Percentiles rank a stretch among this genome's conserved stretches.
These are phyloP conservation scores for Paramecium bursaria DNA, from an alignment of 73 alveolate genomes.

Conservation along the genomic window DNA sequence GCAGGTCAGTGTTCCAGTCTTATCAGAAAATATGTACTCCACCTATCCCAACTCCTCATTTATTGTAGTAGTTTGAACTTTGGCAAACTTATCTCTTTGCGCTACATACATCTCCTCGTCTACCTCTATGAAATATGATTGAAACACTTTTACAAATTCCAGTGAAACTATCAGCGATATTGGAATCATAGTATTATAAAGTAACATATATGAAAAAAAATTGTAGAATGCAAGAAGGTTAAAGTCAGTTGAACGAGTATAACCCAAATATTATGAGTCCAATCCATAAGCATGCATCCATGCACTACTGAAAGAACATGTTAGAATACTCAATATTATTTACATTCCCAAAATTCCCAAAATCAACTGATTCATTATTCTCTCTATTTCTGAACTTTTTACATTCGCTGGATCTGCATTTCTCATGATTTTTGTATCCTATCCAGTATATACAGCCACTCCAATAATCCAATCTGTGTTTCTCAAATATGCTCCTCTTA, in stretches of 20 bases:
- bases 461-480: conserved; percentile 97
- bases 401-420: conserved; percentile 76
- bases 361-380: conserved; percentile 54
- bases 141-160: conserved; percentile 79
- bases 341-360: conserved; percentile 28
- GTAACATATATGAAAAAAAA: conserved; percentile 82
- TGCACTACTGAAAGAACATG: not conserved
- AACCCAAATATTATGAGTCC: not conserved
- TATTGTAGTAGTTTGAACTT: conserved; percentile 73
- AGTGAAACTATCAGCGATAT: conserved; percentile 79
- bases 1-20: conserved; percentile 89
- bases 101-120: conserved; percentile 73
- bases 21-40: conserved; percentile 86
- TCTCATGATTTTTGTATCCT: conserved; percentile 86
- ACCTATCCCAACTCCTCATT: conserved; percentile 90
- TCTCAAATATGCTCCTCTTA: conserved; percentile 94
- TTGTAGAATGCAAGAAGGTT: conserved; percentile 38
- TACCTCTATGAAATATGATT: conserved; percentile 79
- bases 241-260: conserved; percentile 24
- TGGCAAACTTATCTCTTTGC: conserved; percentile 75
- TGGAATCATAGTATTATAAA: conserved; percentile 86
- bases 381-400: conserved; percentile 73
- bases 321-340: not conserved
- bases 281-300: conserved; percentile 4
- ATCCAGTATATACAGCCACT: conserved; percentile 88